These are phyloP conservation scores for Adansonia gregorii DNA, from an alignment of 441 rosid genomes.

Conservation along the genomic window DNA sequence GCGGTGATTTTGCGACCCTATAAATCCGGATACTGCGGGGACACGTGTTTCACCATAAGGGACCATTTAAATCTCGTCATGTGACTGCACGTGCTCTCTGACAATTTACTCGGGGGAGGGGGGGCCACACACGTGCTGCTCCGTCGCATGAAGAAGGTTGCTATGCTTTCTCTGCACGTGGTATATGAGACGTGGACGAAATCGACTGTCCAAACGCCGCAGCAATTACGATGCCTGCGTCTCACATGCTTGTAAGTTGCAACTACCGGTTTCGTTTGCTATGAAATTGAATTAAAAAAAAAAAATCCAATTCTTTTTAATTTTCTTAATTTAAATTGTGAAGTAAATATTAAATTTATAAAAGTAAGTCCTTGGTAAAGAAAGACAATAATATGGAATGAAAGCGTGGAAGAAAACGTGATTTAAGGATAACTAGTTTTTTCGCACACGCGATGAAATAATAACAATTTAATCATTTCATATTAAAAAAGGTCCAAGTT, in stretches of 20 bases:
- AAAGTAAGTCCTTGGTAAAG: background rate
- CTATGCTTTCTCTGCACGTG: slow-evolving; percentile 33
- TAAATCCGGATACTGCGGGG: slow-evolving; percentile 36
- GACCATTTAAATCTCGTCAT: slow-evolving; percentile 37
- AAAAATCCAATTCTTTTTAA: background rate
- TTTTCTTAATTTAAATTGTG: background rate
- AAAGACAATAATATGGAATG: background rate
- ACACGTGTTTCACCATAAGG: slow-evolving; percentile 37
- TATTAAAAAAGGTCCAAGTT: background rate
- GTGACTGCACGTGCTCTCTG: slow-evolving; percentile 69
- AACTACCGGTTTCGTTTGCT: slow-evolving; percentile 16
- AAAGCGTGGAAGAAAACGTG: background rate
- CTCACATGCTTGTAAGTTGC: slow-evolving; percentile 23
- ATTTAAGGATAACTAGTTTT: background rate
- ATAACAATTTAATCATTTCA: no score
- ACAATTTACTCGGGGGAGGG: slow-evolving; percentile 18
- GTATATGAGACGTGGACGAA: slow-evolving; percentile 24
- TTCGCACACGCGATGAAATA: no score
- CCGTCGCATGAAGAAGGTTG: background rate
- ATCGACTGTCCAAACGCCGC: slow-evolving; percentile 25
- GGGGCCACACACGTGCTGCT: slow-evolving; percentile 62
- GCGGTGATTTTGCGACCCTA: slow-evolving; percentile 32
- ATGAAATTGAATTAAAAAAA: no score
- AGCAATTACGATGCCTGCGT: slow-evolving; percentile 18
- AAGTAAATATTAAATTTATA: background rate